phyloP scores from a whole-genome alignment of 2,329 filamentous ascomycete species.

The Diatrype stigma region DNA sequence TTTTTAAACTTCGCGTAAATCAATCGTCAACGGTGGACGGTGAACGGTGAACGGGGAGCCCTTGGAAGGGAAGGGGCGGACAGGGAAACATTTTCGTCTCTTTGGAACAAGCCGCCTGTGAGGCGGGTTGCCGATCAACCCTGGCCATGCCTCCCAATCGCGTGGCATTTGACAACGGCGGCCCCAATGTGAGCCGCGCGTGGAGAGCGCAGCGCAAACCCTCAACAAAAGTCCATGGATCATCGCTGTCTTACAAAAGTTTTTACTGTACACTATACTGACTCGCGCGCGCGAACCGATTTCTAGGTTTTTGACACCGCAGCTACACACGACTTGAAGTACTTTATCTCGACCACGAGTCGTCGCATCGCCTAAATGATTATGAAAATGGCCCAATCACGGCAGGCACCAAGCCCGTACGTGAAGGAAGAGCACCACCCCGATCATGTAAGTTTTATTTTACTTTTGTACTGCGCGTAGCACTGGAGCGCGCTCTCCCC shows the following conservation, averaged over 20 bases:
- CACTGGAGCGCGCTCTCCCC: slow-evolving; percentile 4
- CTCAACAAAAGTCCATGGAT: slow-evolving; percentile 14
- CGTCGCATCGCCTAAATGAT: slow-evolving; percentile 26
- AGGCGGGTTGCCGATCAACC: slow-evolving; percentile 10
- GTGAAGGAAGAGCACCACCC: slow-evolving; percentile 35
- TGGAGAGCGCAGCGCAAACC: slow-evolving; percentile 17
- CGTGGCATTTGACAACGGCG: slow-evolving; percentile 19
- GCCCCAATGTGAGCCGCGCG: slow-evolving; percentile 18
- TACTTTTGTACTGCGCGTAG: slow-evolving; percentile 12
- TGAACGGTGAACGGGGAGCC: neutral
- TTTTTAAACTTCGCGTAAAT: neutral
- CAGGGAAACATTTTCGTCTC: slow-evolving; percentile 10
- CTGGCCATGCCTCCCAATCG: slow-evolving; percentile 10
- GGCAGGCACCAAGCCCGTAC: slow-evolving; percentile 38
- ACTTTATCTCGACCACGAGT: neutral
- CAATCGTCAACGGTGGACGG: neutral
- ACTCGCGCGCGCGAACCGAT: slow-evolving; percentile 4
- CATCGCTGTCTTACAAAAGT: slow-evolving; percentile 19
- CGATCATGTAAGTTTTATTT: slow-evolving; percentile 36
- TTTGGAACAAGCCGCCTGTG: neutral
- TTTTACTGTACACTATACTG: neutral
- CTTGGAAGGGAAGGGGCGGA: neutral
- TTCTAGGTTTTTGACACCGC: slow-evolving; percentile 10
- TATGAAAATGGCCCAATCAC: slow-evolving; percentile 43
- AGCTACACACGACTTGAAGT: neutral